phyloP scores from a whole-genome alignment of 2,329 filamentous ascomycete species.

The Aspergillus novoparasiticus region DNA sequence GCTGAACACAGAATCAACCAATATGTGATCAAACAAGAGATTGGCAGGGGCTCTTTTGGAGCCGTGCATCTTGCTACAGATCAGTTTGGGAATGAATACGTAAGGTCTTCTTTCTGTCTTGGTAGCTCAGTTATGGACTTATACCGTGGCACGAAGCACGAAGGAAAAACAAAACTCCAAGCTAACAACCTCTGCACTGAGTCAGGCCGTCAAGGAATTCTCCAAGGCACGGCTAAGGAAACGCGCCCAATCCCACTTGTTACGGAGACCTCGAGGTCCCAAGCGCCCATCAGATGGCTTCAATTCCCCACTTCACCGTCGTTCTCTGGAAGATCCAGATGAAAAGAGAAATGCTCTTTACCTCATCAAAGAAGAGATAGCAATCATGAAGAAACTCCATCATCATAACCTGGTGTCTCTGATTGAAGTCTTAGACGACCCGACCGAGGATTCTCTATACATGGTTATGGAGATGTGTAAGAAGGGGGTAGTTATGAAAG shows the following conservation, averaged over 20 bases:
- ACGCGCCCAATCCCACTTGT: slow-evolving; percentile 84
- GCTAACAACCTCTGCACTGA: slow-evolving; percentile 7
- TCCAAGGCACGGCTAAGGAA: slow-evolving; percentile 89
- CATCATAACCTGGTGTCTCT: slow-evolving; percentile 92
- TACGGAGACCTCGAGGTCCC: slow-evolving; percentile 63
- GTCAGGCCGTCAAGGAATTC: slow-evolving; percentile 92
- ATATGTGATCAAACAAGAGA: slow-evolving; percentile 91
- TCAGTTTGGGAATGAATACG: slow-evolving; percentile 90
- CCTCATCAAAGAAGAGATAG: slow-evolving; percentile 92
- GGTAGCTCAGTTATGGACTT: too few species aligned
- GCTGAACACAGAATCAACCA: slow-evolving; percentile 90
- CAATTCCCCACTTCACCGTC: slow-evolving; percentile 66
- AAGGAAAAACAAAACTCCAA: slow-evolving; percentile 20
- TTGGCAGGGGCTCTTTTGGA: slow-evolving; percentile 94
- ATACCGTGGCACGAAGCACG: background rate
- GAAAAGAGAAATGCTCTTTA: slow-evolving; percentile 72
- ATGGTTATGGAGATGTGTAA: slow-evolving; percentile 99
- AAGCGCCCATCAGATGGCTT: slow-evolving; percentile 60
- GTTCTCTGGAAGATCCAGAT: slow-evolving; percentile 55
- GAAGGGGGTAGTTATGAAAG: slow-evolving; percentile 95
- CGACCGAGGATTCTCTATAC: slow-evolving; percentile 91
- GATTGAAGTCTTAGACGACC: slow-evolving; percentile 93
- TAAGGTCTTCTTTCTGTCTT: slow-evolving; percentile 50
- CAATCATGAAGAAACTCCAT: slow-evolving; percentile 98
- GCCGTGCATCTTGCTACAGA: slow-evolving; percentile 88